Evolutionary conservation across 2,329 filamentous ascomycete species (phyloP).

Genomic region (Claviceps maximensis): DNA sequence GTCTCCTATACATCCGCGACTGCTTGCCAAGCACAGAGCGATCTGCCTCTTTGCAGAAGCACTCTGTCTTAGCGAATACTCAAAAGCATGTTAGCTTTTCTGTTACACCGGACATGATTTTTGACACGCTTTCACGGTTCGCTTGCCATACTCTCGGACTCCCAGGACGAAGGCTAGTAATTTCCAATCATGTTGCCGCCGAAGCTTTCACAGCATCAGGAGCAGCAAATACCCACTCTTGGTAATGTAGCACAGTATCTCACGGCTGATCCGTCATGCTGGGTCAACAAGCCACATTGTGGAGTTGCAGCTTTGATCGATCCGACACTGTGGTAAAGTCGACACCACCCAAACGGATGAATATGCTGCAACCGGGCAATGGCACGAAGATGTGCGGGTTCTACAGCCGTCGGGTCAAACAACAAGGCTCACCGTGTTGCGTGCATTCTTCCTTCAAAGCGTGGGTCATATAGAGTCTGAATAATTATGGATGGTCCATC

Average conservation of each 20-base stretch:
- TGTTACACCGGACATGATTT: background rate
- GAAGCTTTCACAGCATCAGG: background rate
- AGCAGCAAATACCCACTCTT: background rate
- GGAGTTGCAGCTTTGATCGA: background rate
- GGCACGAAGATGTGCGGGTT: background rate
- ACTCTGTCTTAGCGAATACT: background rate
- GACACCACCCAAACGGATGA: background rate
- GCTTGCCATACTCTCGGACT: background rate
- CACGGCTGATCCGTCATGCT: background rate
- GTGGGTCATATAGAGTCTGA: background rate
- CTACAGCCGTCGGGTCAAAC: background rate
- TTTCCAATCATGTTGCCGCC: background rate
- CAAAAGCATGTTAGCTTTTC: background rate
- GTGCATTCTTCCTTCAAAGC: background rate
- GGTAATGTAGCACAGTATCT: background rate
- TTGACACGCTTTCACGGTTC: background rate
- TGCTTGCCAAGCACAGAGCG: background rate
- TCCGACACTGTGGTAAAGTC: background rate
- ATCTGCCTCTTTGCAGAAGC: background rate
- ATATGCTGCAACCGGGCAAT: background rate
- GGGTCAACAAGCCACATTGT: slow-evolving; percentile 1
- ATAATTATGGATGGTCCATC: background rate
- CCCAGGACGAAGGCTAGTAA: background rate
- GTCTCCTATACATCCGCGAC: background rate
- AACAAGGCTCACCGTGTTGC: background rate